Evolutionary conservation across 352 stramenopile genomes (phyloP), one percentile per base, ranked within the genome.

Genomic region (Pythium monospermum): DNA sequence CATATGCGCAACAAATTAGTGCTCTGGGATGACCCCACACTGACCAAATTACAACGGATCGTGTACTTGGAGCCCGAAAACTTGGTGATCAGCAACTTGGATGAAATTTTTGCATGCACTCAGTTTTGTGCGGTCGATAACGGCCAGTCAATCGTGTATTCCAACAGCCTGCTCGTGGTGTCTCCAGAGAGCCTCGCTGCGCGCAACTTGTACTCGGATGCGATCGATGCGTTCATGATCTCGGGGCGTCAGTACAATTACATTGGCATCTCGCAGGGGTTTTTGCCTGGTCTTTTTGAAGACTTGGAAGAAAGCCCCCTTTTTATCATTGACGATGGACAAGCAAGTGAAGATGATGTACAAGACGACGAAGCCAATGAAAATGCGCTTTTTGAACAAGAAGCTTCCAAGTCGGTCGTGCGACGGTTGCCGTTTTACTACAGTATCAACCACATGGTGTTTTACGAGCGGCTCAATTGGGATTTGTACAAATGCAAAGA

Each of bases 391-490:
- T 68, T 66, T 36, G 53, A 66, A 25, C 33, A 35, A 1, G 53
- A 66, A 19, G 46, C 48, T 59, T 43, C 69, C 28, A 62, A 68
- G 27, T 84, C 72, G 12, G 71, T 88, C 25, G 80, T 87, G 19
- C 71, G 81, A 33, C 76, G 78, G 15, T 58, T 91, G 54, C 81
- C 78, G 36, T 91, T 91, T 52, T 88, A 85, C 62, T 91, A 90
- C 65, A 88, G 75, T 41, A 87, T 91, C 59, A 91, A 91, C 57
- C 81, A 91, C 73, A 90, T 91, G 78, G 78, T 91, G 53, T 91
- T 87, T 57, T 91, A 91, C 63, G 78, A 91, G 53, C 74, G 81
- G n/a, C 68, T 89, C 72, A 91, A 90, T 53, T 91, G 76, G 78
- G 81, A 91, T 26, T 41, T 91, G 51, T 91, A 91, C 71, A 86